Evolutionary conservation across 177 flowering plant genomes (phyloP).

Genomic region (Tripterygium wilfordii): DNA sequence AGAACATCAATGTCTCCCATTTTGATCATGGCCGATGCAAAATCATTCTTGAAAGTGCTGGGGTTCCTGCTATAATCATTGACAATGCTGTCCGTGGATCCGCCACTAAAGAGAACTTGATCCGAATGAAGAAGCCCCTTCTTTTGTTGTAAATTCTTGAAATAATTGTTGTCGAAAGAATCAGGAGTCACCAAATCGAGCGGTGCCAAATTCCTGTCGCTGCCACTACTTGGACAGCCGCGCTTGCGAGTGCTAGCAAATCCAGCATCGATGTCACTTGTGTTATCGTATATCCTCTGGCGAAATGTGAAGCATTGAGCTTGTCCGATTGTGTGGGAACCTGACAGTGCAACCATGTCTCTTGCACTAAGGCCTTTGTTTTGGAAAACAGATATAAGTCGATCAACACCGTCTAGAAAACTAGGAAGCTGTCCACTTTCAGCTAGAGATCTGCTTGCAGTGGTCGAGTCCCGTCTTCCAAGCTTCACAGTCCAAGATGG

Average conservation of each 20-base stretch:
- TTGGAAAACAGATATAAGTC: constrained; percentile 16
- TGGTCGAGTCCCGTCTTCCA: constrained; percentile 36
- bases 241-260: constrained; percentile 18
- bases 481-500: constrained; percentile 39
- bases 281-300: constrained; percentile 15
- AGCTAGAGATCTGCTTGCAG: constrained; percentile 19
- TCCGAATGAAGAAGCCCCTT: constrained; percentile 48
- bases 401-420: constrained; percentile 6
- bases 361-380: constrained; percentile 22
- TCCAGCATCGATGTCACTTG: constrained; percentile 14
- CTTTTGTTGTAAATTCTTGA: constrained; percentile 35
- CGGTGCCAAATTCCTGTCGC: constrained; percentile 14
- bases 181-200: constrained; percentile 41
- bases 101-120: constrained; percentile 46
- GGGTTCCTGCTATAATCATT: no score
- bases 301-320: constrained; percentile 20
- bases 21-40: constrained; percentile 46
- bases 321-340: constrained; percentile 26
- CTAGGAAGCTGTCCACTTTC: constrained; percentile 18
- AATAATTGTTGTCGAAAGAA: constrained; percentile 50
- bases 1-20: no score
- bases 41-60: constrained; percentile 38
- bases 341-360: constrained; percentile 31
- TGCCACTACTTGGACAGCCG: constrained; percentile 11
- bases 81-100: constrained; percentile 50